A percentile compares a stretch with the other conserved stretches of the same genome.
These are phyloP conservation scores for Diaporthe amygdali DNA, from an alignment of 2,329 filamentous ascomycete species.

Conservation along the genomic window DNA sequence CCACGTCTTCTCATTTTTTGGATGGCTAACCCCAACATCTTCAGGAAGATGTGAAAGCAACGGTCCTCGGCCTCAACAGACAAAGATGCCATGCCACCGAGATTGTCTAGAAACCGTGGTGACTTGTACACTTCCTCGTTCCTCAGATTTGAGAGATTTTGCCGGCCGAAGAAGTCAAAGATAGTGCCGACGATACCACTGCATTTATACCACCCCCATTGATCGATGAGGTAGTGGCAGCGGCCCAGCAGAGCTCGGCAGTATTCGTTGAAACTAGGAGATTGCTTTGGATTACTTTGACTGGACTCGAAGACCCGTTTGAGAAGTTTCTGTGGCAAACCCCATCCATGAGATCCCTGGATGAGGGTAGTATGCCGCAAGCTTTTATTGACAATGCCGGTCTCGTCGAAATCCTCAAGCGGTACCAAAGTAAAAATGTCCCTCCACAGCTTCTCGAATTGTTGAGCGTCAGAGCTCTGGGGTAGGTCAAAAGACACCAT, in stretches of 20 bases:
- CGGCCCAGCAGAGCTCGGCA: conserved; percentile 63
- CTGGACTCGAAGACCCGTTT: conserved; percentile 65
- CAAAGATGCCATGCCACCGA: conserved; percentile 52
- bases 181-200: conserved; percentile 63
- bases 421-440: conserved; percentile 66
- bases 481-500: conserved; percentile 43
- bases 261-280: conserved; percentile 69
- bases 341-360: conserved; percentile 67
- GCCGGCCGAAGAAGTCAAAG: conserved; percentile 72
- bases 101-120: conserved; percentile 64
- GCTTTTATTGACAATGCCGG: conserved; percentile 52
- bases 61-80: conserved; percentile 59
- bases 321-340: conserved; percentile 60
- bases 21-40: conserved; percentile 65
- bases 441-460: conserved; percentile 63
- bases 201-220: conserved; percentile 70
- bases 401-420: conserved; percentile 62
- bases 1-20: conserved; percentile 52
- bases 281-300: conserved; percentile 57
- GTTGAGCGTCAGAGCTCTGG: conserved; percentile 46
- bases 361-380: conserved; percentile 42
- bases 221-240: conserved; percentile 66
- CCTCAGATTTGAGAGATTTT: conserved; percentile 64
- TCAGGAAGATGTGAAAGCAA: conserved; percentile 72
- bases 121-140: conserved; percentile 69